Evolutionary conservation across 495 filamentous ascomycete genomes (phyloP).

Genomic region (Sordaria brevicollis): DNA sequence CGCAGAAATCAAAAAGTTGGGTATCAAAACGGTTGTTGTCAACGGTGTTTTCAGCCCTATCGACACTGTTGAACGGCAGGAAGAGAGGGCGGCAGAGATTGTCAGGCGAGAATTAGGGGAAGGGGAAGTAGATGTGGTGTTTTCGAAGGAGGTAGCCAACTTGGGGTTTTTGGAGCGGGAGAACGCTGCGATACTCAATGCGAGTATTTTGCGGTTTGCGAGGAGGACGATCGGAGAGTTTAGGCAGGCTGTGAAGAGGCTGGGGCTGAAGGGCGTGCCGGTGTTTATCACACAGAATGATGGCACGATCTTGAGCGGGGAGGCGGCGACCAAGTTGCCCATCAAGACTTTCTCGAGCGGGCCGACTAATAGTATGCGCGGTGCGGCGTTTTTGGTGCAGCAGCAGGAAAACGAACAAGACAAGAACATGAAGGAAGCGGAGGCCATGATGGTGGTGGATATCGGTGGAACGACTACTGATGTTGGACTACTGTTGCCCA

Average conservation of each 20-base stretch:
- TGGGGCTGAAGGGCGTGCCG: slow-evolving; percentile 35
- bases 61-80: slow-evolving; percentile 38
- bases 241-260: slow-evolving; percentile 30
- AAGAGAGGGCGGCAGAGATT: slow-evolving; percentile 36
- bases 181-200: slow-evolving; percentile 47
- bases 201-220: slow-evolving; percentile 41
- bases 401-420: slow-evolving; percentile 11
- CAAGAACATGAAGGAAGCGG: background rate
- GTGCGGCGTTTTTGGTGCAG: slow-evolving; percentile 39
- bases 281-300: slow-evolving; percentile 50
- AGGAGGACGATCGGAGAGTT: slow-evolving; percentile 39
- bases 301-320: slow-evolving; percentile 39
- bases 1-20: slow-evolving; percentile 27
- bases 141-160: slow-evolving; percentile 37
- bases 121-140: slow-evolving; percentile 38
- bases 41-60: slow-evolving; percentile 50
- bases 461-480: slow-evolving; percentile 43
- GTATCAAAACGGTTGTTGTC: slow-evolving; percentile 42
- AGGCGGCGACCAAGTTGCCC: slow-evolving; percentile 38
- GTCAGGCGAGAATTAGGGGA: slow-evolving; percentile 7
- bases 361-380: slow-evolving; percentile 48
- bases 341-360: slow-evolving; percentile 45
- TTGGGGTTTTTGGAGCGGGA: slow-evolving; percentile 46
- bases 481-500: slow-evolving; percentile 30
- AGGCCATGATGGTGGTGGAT: slow-evolving; percentile 37